Evolutionary conservation across 768 basidiomycete species (phyloP).

Genomic region (Boletus bicolor): DNA sequence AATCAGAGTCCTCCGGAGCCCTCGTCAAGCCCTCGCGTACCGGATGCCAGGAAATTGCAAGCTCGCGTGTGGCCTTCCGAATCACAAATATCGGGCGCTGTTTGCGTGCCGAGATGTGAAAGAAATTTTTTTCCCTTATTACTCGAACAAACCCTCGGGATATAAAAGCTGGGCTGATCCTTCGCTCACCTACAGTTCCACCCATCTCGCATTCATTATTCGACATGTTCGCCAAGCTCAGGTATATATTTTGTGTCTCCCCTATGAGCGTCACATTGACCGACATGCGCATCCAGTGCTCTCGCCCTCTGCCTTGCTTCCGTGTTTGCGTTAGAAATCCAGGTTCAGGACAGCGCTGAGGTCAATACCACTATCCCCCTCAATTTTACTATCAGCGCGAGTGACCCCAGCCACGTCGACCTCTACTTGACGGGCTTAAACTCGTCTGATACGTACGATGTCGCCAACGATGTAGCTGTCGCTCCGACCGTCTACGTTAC

Average conservation of each 20-base stretch:
- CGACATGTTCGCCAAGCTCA: background rate
- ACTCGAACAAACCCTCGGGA: background rate
- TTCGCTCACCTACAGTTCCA: background rate
- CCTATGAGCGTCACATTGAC: background rate
- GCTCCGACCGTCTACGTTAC: accelerated
- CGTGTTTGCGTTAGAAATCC: background rate
- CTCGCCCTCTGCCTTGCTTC: background rate
- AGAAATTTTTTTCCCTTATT: too few species aligned
- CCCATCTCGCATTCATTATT: background rate
- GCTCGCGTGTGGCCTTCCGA: too few species aligned
- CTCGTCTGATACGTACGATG: background rate
- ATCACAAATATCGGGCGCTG: too few species aligned
- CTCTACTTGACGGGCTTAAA: background rate
- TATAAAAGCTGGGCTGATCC: background rate
- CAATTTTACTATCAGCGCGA: background rate
- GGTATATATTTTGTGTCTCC: background rate
- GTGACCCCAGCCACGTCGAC: background rate
- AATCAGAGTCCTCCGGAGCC: too few species aligned
- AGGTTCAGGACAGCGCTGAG: too few species aligned
- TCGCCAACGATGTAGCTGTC: accelerated
- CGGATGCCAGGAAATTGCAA: too few species aligned
- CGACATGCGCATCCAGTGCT: background rate
- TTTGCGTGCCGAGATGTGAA: too few species aligned
- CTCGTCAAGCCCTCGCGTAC: too few species aligned
- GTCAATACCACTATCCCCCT: background rate